Conservation (phyloP, 1,139 yeast species). For the Meyerozyma athensensis region DNA sequence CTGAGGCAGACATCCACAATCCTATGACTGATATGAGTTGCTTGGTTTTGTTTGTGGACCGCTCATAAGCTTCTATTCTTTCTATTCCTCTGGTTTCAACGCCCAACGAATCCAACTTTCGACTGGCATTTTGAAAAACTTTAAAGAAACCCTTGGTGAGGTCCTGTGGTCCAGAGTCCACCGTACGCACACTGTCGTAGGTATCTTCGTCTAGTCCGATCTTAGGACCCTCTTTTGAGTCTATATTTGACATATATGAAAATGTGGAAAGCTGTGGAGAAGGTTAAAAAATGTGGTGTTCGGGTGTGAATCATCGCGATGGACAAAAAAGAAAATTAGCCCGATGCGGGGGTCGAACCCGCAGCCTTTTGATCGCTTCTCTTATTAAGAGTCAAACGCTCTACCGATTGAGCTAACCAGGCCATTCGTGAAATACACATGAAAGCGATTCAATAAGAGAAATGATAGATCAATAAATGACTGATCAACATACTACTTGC, state of each 20-base stretch:
- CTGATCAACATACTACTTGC: too few relatives aligned
- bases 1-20: constrained; percentile 80
- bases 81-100: constrained; percentile 83
- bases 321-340: constrained; percentile 10
- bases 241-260: background rate
- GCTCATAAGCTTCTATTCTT: constrained; percentile 64
- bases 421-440: constrained; percentile 9
- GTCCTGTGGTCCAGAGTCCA: background rate
- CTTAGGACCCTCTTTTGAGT: too few relatives aligned
- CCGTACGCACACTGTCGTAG: background rate
- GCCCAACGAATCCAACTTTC: constrained; percentile 39
- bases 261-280: too few relatives aligned
- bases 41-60: constrained; percentile 45
- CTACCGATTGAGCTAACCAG: constrained; percentile 28
- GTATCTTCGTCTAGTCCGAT: background rate
- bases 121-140: constrained; percentile 2
- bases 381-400: constrained; percentile 24
- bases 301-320: background rate
- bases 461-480: too few relatives aligned
- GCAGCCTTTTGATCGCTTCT: constrained; percentile 19
- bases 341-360: constrained; percentile 22
- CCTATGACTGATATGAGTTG: constrained; percentile 63
- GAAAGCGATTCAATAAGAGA: too few relatives aligned
- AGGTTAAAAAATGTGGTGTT: too few relatives aligned
- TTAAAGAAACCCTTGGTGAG: background rate